These are phyloP conservation scores for Hemisphaericaspora subhashii DNA, from an alignment of 1,139 yeast genomes.

Conservation along the genomic window DNA sequence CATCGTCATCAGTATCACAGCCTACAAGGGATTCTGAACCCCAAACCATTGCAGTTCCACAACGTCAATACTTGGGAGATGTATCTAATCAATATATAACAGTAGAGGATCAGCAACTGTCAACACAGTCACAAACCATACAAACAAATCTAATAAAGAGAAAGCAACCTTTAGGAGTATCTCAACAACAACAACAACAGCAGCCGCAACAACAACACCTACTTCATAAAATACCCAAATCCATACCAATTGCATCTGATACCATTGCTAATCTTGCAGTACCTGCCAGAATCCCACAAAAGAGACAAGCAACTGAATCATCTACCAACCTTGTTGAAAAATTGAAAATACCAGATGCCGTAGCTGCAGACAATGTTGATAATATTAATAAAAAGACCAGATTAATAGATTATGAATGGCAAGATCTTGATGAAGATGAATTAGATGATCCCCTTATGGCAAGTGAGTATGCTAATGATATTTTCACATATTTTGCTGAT, in stretches of 20 bases:
- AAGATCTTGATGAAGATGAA: constrained; percentile 90
- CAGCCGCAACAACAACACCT: constrained; percentile 6
- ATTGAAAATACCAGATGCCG: constrained; percentile 20
- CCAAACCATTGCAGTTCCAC: constrained; percentile 4
- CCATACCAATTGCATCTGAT: constrained; percentile 10
- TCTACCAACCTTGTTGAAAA: constrained; percentile 51
- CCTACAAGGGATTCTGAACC: too few relatives aligned
- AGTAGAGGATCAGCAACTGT: constrained; percentile 9
- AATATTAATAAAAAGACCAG: constrained; percentile 31
- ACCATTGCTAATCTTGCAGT: constrained; percentile 15
- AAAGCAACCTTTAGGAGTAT: constrained; percentile 34
- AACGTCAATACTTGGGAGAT: constrained; percentile 39
- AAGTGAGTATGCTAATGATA: constrained; percentile 86
- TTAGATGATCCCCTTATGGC: constrained; percentile 93
- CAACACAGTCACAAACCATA: constrained; percentile 2
- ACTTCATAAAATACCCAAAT: constrained; percentile 2
- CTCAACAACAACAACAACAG: constrained; percentile 28
- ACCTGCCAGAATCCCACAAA: constrained; percentile 52
- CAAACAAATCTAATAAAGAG: constrained; percentile 18
- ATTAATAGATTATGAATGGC: constrained; percentile 66
- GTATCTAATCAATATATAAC: constrained; percentile 41
- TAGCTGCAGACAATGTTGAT: constrained; percentile 3
- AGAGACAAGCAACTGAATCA: constrained; percentile 58
- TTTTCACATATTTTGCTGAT: constrained; percentile 75
- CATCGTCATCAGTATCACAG: constrained; percentile 1